Base-by-base conservation (phyloP, 1,139 yeast genomes). In the Zygosaccharomyces pseudobailii region DNA sequence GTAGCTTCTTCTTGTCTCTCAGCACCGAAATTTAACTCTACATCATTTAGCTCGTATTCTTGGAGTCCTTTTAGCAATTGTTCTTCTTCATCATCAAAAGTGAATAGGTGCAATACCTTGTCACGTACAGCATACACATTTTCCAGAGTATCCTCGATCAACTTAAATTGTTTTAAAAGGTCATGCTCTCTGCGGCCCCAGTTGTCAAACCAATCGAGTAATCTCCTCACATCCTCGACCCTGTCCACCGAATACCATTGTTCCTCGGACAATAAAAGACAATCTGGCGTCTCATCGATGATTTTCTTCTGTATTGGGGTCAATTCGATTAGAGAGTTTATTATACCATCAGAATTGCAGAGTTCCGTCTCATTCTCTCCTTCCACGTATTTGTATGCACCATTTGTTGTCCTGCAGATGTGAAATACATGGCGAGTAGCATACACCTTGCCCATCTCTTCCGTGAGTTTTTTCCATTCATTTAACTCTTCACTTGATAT, bases 131-230 rank as follows among this genome's bases (percentile, higher is more conserved):
- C 71, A 62, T 87, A 78, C 58, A 89, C 78, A 9, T 74, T 70
- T 20, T 66, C 61, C 17, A 90, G 75, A 19, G 77, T 75, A 8
- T 78, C 82, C 54, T 78, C 76, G 6, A 81, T 73, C 4, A 69
- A 68, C 7, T 66, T 55, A 44, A 89, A 66, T 59, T 87, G 96
- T 53, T 83, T 83, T 33, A 78, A 69, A 40, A 92, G 72, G 35
- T 71, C 73, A 7, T 81, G 73, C 62, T 92, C 98, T 40, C 96
- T 73, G 45, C 71, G 71, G 3, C 97, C 97, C 75, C 82, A 78
- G 6, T 80, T 82, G 58, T 84, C 82, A 46, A 90, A 72, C 88
- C 95, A 86, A 9, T 68, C 62, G 6, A 83, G 54, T 27, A 92
- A 65, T n/a, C 62, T 63, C 2, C 75, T 77, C 31, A 90, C 66